These are phyloP conservation scores for Aspergillus brunneoviolaceus DNA, from an alignment of 2,329 filamentous ascomycete species.

Conservation along the genomic window DNA sequence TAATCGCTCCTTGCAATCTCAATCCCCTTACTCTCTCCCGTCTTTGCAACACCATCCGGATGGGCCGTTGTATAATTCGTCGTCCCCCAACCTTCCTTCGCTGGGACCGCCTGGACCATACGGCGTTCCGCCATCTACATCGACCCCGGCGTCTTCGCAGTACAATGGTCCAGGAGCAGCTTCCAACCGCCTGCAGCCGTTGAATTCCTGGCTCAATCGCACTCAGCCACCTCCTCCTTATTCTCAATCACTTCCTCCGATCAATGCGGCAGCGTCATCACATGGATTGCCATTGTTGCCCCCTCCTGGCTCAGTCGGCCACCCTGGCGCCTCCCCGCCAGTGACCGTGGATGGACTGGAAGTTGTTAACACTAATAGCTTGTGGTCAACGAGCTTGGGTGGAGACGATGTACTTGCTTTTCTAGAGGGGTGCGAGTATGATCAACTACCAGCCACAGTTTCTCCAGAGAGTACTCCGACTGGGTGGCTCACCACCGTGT, in stretches of 20 bases:
- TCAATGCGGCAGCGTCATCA: slow-evolving; percentile 32
- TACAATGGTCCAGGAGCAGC: slow-evolving; percentile 26
- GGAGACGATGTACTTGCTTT: slow-evolving; percentile 41
- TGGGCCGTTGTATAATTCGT: slow-evolving; percentile 28
- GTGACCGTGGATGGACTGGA: slow-evolving; percentile 31
- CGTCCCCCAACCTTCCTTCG: slow-evolving; percentile 36
- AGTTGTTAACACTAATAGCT: slow-evolving; percentile 20
- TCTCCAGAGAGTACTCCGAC: slow-evolving; percentile 33
- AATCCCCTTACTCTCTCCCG: slow-evolving; percentile 36
- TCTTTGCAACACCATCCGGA: slow-evolving; percentile 39
- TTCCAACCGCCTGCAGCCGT: slow-evolving; percentile 39
- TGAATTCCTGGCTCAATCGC: slow-evolving; percentile 40
- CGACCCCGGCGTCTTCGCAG: slow-evolving; percentile 27
- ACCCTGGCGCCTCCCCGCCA: slow-evolving; percentile 32
- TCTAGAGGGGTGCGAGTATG: slow-evolving; percentile 36
- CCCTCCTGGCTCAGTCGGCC: slow-evolving; percentile 33
- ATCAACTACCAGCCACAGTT: slow-evolving; percentile 27
- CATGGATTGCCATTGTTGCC: slow-evolving; percentile 38
- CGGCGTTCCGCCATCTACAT: slow-evolving; percentile 19
- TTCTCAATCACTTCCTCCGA: slow-evolving; percentile 40
- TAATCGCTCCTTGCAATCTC: slow-evolving; percentile 33
- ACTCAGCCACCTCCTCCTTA: slow-evolving; percentile 36
- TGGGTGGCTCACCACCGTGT: slow-evolving; percentile 39
- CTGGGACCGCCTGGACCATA: slow-evolving; percentile 26
- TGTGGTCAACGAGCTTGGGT: slow-evolving; percentile 36